Base-by-base conservation (phyloP, 208 protist species). In the Wallacemonas collosoma region DNA sequence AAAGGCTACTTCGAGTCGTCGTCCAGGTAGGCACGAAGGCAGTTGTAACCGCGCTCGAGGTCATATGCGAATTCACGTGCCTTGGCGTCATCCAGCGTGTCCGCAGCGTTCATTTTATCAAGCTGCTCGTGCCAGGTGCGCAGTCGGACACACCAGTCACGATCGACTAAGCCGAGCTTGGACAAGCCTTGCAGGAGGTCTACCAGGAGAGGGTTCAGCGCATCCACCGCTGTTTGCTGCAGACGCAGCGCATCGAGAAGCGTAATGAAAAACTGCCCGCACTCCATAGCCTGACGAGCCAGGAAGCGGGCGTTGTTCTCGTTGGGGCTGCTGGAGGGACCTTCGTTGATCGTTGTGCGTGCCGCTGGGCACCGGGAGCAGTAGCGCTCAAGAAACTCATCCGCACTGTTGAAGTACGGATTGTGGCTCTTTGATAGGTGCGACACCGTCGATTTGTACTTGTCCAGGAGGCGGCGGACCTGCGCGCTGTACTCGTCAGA, bases 201-300 rank as follows among this genome's bases (percentile, higher is more conserved):
- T 14, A 79, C 84, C 14, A 98, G 84, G 5, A 93, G 81, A 4
- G 97, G 95, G 79, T 97, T 91, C 3, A 98, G 53, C 50, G 93
- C 76, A 62, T 98, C 97, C 7, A 97, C 94, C 15, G 95, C 93
- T 1, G 86, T 89, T 76, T 98, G 90, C 55, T 94, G 88, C 48
- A 98, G 79, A 15, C 91, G 89, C 39, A 98, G 75, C 1, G 93
- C 83, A 71, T 98, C 96, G 62, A 98, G 87, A 14, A 97, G 64
- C 8, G 97, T 98, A 75, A 98, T 98, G 69, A 98, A 98, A 77
- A 92, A 82, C 76, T 98, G 91, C 36, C 88, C 92, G 66, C 91
- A 93, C 66, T 98, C 93, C 39, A 96, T 68, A 12, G 96, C 87
- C 61, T 89, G 80, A 5, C 83, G 77, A 7, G 89, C 77, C 39